Base-by-base conservation (phyloP, 305 asterid genomes). In the Fraxinus sp. region DNA sequence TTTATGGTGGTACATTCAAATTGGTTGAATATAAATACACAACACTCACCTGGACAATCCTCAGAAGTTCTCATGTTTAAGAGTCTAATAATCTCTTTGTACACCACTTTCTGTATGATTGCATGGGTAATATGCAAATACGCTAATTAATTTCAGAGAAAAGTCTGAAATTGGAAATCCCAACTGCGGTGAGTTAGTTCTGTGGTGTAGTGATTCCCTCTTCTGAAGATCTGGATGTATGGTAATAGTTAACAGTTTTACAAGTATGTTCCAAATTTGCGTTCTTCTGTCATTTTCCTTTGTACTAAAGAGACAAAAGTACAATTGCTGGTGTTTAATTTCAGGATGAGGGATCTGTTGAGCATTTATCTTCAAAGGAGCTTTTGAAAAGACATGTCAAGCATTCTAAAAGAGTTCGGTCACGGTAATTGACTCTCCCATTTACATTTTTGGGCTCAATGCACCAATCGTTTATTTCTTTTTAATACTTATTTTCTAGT, bases 351-450 rank as follows among this genome's bases (percentile, higher is more conserved):
- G 93, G 62, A 77, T 88, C 93, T 71, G 83, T 84, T 85, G 97
- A 91, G 84, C 82, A 89, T 75, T 84, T 92, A 87, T 89, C 98
- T 49, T 87, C 90, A 37, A 85, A 87, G 55, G 97, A 94, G 84
- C 91, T 96, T 80, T 88, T 96, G 90, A 95, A 92, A 82, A 87
- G 88, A 80, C 98, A 94, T 86, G 89, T 96, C 87, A 92, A 87
- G 83, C 99, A 92, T 80, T 98, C 99, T 76, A 96, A 94, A 92
- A 91, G 89, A 86, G 92, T 96, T 77, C 91, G 98, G 64, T 91
- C 95, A 77, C 85, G 94, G 99, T 96, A 92, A 87, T 59, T 84
- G 55, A 79, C 68, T 77, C 80, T 86, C 77, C 70, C 26, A 32
- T 49, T 62, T 43, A 13, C 68, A 32, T 39, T 70, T 73, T 52